These are phyloP conservation scores for Arabis hirsuta DNA, from an alignment of 345 rosid genomes.

Conservation along the genomic window DNA sequence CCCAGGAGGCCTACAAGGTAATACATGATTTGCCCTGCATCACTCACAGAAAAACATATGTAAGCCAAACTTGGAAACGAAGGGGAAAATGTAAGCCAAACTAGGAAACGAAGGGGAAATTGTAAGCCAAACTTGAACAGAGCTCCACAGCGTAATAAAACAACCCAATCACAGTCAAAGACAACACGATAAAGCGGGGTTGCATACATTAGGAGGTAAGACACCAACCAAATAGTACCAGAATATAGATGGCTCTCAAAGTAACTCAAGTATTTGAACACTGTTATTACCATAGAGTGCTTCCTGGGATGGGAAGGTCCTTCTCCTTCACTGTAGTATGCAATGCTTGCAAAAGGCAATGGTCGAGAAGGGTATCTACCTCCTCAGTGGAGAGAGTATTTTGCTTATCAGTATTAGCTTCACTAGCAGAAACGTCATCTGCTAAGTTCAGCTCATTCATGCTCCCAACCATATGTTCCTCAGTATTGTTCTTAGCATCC, in stretches of 20 bases:
- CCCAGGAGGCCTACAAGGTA: conserved; percentile 89
- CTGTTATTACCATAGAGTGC: conserved; percentile 77
- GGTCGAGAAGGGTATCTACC: conserved; percentile 81
- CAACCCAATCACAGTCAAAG: neutral
- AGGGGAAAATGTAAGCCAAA: neutral
- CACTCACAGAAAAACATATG: conserved; percentile 24
- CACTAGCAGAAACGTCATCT: conserved; percentile 47
- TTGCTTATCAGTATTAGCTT: conserved; percentile 54
- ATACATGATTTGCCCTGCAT: conserved; percentile 85
- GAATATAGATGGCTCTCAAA: conserved; percentile 3
- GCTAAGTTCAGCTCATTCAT: conserved; percentile 52
- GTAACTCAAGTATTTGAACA: conserved; percentile 11
- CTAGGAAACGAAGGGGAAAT: neutral
- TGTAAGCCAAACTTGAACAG: neutral
- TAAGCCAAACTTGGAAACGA: conserved; percentile 24
- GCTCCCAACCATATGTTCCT: conserved; percentile 48
- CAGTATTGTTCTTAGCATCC: conserved; percentile 43
- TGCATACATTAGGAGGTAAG: neutral
- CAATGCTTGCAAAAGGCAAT: conserved; percentile 92
- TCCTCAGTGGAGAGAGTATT: conserved; percentile 57
- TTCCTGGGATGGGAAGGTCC: conserved; percentile 96
- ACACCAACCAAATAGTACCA: neutral
- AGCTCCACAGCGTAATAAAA: neutral
- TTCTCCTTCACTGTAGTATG: conserved; percentile 83
- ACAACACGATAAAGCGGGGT: conserved; percentile 6